Evolutionary conservation across 306 rosid species (phyloP).

Genomic region (Delonix regia): DNA sequence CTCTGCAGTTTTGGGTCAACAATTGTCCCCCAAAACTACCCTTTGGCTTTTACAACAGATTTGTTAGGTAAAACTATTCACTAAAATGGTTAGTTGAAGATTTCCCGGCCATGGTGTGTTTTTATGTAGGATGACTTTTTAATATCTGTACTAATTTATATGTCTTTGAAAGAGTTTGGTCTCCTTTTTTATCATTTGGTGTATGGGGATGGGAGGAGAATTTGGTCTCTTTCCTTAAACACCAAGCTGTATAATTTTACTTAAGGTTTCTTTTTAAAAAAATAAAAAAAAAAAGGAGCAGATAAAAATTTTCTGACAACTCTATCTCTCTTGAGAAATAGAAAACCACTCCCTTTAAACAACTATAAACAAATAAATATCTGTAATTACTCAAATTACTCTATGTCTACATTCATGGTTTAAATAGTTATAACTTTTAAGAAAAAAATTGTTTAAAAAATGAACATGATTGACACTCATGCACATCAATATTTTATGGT

Average conservation of each 20-base stretch:
- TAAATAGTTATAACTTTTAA: neutral
- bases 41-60: slow-evolving; percentile 12
- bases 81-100: slow-evolving; percentile 9
- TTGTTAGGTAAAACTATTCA: slow-evolving; percentile 10
- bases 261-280: too few relatives aligned
- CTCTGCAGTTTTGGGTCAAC: slow-evolving; percentile 27
- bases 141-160: too few relatives aligned
- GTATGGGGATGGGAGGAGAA: too few relatives aligned
- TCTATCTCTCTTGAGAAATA: neutral
- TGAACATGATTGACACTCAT: neutral
- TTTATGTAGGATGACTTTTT: neutral
- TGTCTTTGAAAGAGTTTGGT: too few relatives aligned
- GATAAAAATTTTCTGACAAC: too few relatives aligned
- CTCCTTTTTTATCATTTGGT: too few relatives aligned
- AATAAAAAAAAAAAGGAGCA: too few relatives aligned
- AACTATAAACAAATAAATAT: neutral
- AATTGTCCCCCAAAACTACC: slow-evolving; percentile 8
- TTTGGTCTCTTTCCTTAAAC: too few relatives aligned
- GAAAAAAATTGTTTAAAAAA: too few relatives aligned
- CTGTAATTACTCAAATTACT: neutral
- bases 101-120: slow-evolving; percentile 23
- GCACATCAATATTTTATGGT: neutral
- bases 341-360: neutral
- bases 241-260: too few relatives aligned
- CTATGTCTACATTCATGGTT: neutral